phyloP scores from a whole-genome alignment of 371 early-diverging fungal species.

The Apophysomyces ossiformis region DNA sequence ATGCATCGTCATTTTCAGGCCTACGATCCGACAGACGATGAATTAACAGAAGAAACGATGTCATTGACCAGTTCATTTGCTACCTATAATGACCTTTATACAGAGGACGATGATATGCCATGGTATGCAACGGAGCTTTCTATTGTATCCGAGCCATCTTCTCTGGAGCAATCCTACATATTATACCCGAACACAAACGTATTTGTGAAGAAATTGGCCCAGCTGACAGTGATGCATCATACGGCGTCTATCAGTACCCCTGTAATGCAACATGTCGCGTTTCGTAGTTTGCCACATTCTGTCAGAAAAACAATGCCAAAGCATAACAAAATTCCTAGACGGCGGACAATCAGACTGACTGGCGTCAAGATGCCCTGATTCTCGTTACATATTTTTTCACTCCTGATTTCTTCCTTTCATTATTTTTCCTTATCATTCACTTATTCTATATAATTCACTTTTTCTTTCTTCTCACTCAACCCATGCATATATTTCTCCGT shows the following conservation, averaged over 20 bases:
- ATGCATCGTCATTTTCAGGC: slow-evolving; percentile 12
- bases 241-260: slow-evolving; percentile 85
- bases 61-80: slow-evolving; percentile 13
- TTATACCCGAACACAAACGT: slow-evolving; percentile 69
- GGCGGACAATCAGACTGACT: slow-evolving; percentile 40
- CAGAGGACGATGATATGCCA: slow-evolving; percentile 41
- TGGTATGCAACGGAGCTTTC: slow-evolving; percentile 39
- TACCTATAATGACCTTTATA: slow-evolving; percentile 18
- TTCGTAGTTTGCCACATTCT: slow-evolving; percentile 67
- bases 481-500: no score
- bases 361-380: slow-evolving; percentile 14
- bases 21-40: neutral
- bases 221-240: slow-evolving; percentile 78
- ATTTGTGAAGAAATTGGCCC: slow-evolving; percentile 82
- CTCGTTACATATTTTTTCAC: neutral
- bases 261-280: slow-evolving; percentile 75
- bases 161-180: slow-evolving; percentile 38
- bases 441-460: no score
- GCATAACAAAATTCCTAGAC: slow-evolving; percentile 47
- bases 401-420: neutral
- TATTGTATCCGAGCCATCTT: slow-evolving; percentile 24
- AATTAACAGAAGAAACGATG: slow-evolving; percentile 17
- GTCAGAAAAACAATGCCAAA: slow-evolving; percentile 24
- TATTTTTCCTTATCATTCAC: no score
- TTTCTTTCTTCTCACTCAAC: no score